Percentiles rank a stretch among this genome's conserved stretches.
Evolutionary conservation across 345 rosid species (phyloP).

Genomic region (Populus alba): DNA sequence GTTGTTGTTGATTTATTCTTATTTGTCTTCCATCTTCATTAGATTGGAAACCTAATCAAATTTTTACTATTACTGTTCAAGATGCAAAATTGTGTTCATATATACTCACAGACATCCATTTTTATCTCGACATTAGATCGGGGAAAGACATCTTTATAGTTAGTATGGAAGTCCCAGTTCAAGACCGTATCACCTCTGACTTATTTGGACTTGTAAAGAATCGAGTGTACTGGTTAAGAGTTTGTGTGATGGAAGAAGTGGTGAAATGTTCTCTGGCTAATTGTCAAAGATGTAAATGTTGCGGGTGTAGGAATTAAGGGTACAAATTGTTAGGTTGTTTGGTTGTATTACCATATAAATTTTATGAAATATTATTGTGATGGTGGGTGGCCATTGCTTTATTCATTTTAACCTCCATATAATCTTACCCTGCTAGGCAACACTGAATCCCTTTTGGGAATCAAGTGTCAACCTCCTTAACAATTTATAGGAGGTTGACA

Average conservation of each 20-base stretch:
- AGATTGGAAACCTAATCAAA: neutral
- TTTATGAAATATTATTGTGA: neutral
- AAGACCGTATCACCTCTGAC: neutral
- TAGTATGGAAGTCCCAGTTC: neutral
- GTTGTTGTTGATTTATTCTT: neutral
- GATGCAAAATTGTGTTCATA: neutral
- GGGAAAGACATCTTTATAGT: neutral
- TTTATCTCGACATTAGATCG: neutral
- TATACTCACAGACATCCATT: neutral
- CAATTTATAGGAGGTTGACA: neutral
- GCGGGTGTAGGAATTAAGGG: no score
- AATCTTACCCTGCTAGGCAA: neutral
- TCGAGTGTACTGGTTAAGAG: neutral
- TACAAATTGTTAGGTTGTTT: no score
- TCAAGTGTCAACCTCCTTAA: neutral
- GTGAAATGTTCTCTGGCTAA: neutral
- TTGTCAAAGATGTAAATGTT: neutral
- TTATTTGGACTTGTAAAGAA: neutral
- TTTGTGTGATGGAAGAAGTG: neutral
- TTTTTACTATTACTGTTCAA: neutral
- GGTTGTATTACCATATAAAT: no score
- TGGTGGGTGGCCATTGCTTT: neutral
- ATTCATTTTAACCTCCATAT: neutral
- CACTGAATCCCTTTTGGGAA: neutral
- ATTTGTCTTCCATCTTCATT: neutral